Evolutionary conservation across 108 stramenopile species (phyloP).

Genomic region (Aureococcus anophagefferens): DNA sequence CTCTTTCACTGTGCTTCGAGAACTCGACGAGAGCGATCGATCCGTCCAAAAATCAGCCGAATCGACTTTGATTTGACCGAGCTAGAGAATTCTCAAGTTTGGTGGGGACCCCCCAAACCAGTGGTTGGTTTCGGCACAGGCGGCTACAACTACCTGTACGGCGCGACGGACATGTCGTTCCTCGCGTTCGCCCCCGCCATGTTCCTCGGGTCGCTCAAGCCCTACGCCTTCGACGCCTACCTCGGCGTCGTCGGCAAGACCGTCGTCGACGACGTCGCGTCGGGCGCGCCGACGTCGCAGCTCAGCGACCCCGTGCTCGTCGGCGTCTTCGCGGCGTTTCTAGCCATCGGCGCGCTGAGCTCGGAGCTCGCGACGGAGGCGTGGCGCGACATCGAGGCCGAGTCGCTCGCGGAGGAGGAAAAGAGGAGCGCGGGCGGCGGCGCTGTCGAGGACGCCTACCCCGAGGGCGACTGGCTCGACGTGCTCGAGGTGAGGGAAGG

Average conservation of each 20-base stretch:
- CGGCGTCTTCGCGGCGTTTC: background rate
- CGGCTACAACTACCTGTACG: conserved; percentile 90
- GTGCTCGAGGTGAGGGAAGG: background rate
- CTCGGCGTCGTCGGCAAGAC: conserved; percentile 48
- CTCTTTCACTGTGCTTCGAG: too few species aligned
- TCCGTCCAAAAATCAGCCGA: too few species aligned
- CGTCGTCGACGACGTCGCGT: conserved; percentile 15
- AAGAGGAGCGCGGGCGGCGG: too few species aligned
- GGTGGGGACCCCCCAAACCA: too few species aligned
- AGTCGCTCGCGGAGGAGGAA: background rate
- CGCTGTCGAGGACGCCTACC: background rate
- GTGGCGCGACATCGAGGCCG: background rate
- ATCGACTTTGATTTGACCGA: too few species aligned
- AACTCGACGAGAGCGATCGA: too few species aligned
- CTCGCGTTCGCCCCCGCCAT: conserved; percentile 77
- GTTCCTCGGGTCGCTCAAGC: conserved; percentile 77
- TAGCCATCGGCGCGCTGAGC: background rate
- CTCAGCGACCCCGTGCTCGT: background rate
- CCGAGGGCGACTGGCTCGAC: background rate
- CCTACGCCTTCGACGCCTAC: conserved; percentile 78
- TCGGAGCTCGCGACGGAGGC: background rate
- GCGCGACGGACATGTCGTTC: conserved; percentile 14
- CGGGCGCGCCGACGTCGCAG: background rate
- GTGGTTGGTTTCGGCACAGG: too few species aligned
- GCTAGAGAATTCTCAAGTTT: too few species aligned